A percentile compares a stretch with the other conserved stretches of the same genome.
These are phyloP conservation scores for Penicillium glabrum DNA, from an alignment of 2,329 filamentous ascomycete genomes.

Conservation along the genomic window DNA sequence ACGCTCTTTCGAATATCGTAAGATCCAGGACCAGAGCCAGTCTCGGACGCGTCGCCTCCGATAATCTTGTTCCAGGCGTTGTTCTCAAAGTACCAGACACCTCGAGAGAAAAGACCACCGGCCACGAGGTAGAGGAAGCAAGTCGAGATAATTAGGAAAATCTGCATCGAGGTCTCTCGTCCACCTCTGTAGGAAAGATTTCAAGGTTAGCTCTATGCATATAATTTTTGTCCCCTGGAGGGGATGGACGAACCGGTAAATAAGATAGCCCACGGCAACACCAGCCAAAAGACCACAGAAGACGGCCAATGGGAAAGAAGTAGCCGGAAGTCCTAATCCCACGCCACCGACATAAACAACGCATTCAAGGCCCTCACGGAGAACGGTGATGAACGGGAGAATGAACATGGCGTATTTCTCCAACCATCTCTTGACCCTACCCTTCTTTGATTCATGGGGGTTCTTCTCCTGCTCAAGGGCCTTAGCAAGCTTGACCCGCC, in stretches of 20 bases:
- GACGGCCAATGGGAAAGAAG: slow-evolving; percentile 74
- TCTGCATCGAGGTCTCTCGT: slow-evolving; percentile 63
- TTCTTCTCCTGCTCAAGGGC: slow-evolving; percentile 55
- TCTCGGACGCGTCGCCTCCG: slow-evolving; percentile 46
- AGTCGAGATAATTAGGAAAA: slow-evolving; percentile 79
- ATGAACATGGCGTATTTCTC: slow-evolving; percentile 86
- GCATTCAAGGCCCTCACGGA: slow-evolving; percentile 82
- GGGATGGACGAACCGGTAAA: slow-evolving; percentile 69
- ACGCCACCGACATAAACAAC: slow-evolving; percentile 89
- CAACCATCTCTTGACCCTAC: slow-evolving; percentile 60
- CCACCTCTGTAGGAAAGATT: slow-evolving; percentile 49
- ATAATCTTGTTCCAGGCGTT: slow-evolving; percentile 50
- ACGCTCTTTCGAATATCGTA: slow-evolving; percentile 77
- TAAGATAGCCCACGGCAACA: slow-evolving; percentile 64
- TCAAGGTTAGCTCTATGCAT: neutral
- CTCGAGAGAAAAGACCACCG: slow-evolving; percentile 75
- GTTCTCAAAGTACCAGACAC: slow-evolving; percentile 72
- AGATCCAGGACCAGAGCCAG: slow-evolving; percentile 63
- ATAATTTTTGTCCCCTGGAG: too few relatives aligned
- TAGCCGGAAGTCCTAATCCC: slow-evolving; percentile 71
- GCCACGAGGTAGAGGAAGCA: slow-evolving; percentile 82
- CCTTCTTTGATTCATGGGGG: slow-evolving; percentile 39
- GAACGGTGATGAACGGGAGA: slow-evolving; percentile 82
- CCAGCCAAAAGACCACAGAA: slow-evolving; percentile 72
- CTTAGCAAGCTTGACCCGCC: slow-evolving; percentile 78